phyloP scores from a whole-genome alignment of 2,329 filamentous ascomycete genomes.

The Pseudovirgaria hyperparasitica region DNA sequence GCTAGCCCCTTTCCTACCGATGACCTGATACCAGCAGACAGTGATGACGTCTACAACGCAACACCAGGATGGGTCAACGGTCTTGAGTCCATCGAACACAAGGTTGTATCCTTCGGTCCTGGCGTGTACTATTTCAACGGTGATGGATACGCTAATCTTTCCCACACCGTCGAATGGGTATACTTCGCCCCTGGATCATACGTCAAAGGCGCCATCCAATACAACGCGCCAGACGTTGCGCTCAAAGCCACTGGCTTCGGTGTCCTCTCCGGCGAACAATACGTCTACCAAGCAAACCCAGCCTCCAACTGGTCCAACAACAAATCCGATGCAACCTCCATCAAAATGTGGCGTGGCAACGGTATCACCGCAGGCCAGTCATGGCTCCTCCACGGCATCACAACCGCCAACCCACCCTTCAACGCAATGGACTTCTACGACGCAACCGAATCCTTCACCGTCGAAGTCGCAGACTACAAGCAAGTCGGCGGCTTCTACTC shows the following conservation, averaged over 20 bases:
- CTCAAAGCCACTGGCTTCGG: conserved; percentile 20
- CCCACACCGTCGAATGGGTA: conserved; percentile 15
- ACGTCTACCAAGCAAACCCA: conserved; percentile 26
- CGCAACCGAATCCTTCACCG: conserved; percentile 8
- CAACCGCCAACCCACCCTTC: conserved; percentile 24
- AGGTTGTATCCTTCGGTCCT: background rate
- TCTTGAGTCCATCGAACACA: too few relatives aligned
- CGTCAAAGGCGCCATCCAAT: conserved; percentile 26
- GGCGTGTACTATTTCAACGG: conserved; percentile 12
- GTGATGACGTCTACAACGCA: too few relatives aligned
- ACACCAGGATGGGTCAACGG: too few relatives aligned
- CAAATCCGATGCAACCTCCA: too few relatives aligned
- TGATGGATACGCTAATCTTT: conserved; percentile 10
- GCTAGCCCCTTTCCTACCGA: too few relatives aligned
- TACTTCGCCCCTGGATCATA: conserved; percentile 20
- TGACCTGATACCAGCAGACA: too few relatives aligned
- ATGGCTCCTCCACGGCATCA: too few relatives aligned
- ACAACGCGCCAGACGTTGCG: conserved; percentile 6
- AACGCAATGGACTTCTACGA: conserved; percentile 23
- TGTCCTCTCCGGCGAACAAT: conserved; percentile 26
- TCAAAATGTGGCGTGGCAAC: conserved; percentile 20
- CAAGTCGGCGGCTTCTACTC: conserved; percentile 26
- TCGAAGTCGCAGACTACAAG: conserved; percentile 22
- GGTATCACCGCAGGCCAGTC: conserved; percentile 10
- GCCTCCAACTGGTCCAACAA: conserved; percentile 10